Evolutionary conservation across 139 green algal species (phyloP), one percentile per base, ranked within the genome.

Genomic region (Chlorella ohadii): DNA sequence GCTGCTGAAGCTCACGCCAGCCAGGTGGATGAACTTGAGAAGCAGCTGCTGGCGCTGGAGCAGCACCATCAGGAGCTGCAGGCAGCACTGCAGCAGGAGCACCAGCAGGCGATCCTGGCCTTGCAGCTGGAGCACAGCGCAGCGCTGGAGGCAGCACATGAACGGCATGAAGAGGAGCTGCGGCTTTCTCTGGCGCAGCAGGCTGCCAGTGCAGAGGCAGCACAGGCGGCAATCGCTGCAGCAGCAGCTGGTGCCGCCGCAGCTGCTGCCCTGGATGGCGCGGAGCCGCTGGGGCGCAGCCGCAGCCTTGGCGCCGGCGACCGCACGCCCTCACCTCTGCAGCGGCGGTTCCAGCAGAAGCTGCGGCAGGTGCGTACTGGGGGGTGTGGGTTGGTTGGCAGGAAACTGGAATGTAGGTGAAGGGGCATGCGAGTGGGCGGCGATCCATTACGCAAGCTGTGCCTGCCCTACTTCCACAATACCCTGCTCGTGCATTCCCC

Each of bases 121-220:
- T 22, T 59, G 12, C 59, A 82, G 76, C 36, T 82, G 59, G 27
- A 59, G 4, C 57, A 59, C 51, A 59, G 51, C 51, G 15, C 51
- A 22, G 15, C 51, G 15, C 51, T 59, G 76, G 59, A 82, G 76
- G 55, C 22, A 2, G 51, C 51, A 22, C 51, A 59, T 9, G 76
- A 82, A 59, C 19, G n/a, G 76, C 76, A 82, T 28, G 38, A 33
- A 9, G 76, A 36, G 9, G 76, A 82, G 36, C 55, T 82, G 59
- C 59, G 55, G 57, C 76, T 72, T 63, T 23, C 71, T 27, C 36
- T 72, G 34, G 59, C 57, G 41, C 63, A 63, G 78, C 39, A 74
- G 28, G 78, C 63, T 2, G 78, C 31, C 67, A 5, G 39, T 15
- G 63, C 39, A 15, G 63, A 51, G 28, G 59, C 76, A 7, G 57